Evolutionary conservation across 805 yeast species (phyloP).

Genomic region (Starmerella tilneyi): DNA sequence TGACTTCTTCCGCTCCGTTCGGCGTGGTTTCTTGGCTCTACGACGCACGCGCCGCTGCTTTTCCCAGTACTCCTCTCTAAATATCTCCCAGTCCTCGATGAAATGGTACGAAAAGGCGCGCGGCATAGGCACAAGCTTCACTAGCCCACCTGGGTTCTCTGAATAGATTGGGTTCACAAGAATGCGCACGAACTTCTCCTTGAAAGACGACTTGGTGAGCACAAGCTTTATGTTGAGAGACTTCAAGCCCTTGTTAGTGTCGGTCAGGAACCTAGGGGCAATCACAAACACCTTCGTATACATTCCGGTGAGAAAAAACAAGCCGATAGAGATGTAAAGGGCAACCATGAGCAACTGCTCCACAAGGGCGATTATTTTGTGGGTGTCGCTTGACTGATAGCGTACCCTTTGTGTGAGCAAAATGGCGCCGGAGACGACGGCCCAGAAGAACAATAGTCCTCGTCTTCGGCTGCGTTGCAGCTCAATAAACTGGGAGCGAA

Average conservation of each 20-base stretch:
- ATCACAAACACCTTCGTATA: slow-evolving; percentile 73
- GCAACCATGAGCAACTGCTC: slow-evolving; percentile 43
- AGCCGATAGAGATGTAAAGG: slow-evolving; percentile 52
- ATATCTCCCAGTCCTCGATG: slow-evolving; percentile 90
- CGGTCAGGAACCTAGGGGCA: slow-evolving; percentile 66
- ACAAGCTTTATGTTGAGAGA: slow-evolving; percentile 72
- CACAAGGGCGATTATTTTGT: slow-evolving; percentile 19
- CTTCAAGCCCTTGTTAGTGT: slow-evolving; percentile 82
- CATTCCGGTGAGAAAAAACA: slow-evolving; percentile 83
- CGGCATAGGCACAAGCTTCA: slow-evolving; percentile 71
- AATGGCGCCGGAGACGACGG: slow-evolving; percentile 25
- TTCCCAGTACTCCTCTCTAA: slow-evolving; percentile 88
- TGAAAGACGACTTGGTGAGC: slow-evolving; percentile 23
- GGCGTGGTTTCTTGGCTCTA: not conserved
- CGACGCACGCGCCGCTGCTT: slow-evolving; percentile 14
- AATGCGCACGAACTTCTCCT: slow-evolving; percentile 27
- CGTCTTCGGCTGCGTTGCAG: slow-evolving; percentile 57
- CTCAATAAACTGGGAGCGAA: slow-evolving; percentile 68
- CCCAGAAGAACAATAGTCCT: slow-evolving; percentile 43
- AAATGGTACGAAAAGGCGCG: slow-evolving; percentile 71
- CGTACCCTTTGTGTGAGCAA: slow-evolving; percentile 30
- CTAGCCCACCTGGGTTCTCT: slow-evolving; percentile 50
- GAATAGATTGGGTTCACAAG: slow-evolving; percentile 26
- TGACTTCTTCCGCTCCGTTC: not conserved
- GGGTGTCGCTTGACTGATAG: not conserved